Evolutionary conservation across 768 basidiomycete genomes (phyloP).

Genomic region (Calocybe indica): DNA sequence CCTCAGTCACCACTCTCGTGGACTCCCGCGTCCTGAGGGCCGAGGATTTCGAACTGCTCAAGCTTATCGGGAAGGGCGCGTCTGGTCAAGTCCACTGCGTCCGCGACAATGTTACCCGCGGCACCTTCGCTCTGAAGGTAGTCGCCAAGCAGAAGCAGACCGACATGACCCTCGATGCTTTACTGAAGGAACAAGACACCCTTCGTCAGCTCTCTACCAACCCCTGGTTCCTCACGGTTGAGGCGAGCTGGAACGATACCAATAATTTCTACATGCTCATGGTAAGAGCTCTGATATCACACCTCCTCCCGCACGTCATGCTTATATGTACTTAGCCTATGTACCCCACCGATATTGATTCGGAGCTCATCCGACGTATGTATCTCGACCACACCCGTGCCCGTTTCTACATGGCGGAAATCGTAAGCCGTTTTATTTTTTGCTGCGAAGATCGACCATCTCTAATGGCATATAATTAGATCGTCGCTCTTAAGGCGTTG

Average conservation of each 20-base stretch:
- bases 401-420: neutral
- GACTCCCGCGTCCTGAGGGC: too few relatives aligned
- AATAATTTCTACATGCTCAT: constrained; percentile 1
- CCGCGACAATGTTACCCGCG: neutral
- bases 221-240: neutral
- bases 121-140: neutral
- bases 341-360: neutral
- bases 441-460: neutral
- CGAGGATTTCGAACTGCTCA: neutral
- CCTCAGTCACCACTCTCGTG: too few relatives aligned
- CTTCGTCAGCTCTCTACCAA: neutral
- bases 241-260: constrained; percentile 1
- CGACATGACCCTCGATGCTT: neutral
- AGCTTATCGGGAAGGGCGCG: neutral
- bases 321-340: neutral
- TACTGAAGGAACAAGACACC: neutral
- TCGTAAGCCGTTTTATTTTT: neutral
- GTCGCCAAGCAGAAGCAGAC: neutral
- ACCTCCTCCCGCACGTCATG: neutral
- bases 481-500: neutral
- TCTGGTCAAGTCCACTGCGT: neutral
- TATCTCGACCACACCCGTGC: neutral
- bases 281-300: neutral
- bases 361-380: neutral
- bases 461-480: neutral